Evolutionary conservation across 805 yeast species (phyloP), one percentile per base, ranked within the genome.

Genomic region (Starmerella scarabaei): DNA sequence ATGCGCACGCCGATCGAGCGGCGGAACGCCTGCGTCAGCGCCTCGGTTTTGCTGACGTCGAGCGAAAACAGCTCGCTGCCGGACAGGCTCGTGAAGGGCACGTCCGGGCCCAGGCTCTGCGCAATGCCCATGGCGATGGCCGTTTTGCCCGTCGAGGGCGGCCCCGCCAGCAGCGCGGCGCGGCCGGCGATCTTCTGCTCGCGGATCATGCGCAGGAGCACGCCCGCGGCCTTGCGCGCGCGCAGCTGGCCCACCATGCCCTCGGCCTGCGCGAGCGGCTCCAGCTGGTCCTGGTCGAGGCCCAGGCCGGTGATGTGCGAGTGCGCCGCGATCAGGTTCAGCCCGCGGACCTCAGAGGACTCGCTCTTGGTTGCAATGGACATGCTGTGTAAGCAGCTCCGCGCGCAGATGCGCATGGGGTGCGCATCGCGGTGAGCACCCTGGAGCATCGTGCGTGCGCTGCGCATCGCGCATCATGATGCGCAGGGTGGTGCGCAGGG

Each of bases 101-200:
- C 96, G 47, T 77, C 84, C 12, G 65, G 54, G 24, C 81, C 81
- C 24, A 67, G 52, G 4, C 58, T 48, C 48, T 66, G 70, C 28
- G 67, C 51, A 33, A 64, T 68, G 15, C 96, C 98, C 80, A 85
- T 80, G 12, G 99, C 98, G 53, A 91, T 73, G 29, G 99, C 99
- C 3, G 99, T 91, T 61, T 91, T 91, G 62, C 99, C 99, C 0
- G 98, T 91, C 12, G 94, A 83, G 21, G 98, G 98, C 9, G 97
- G 97, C 30, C 99, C 99, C 0, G 98, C 97, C 45, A 91, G 70
- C 47, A 91, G 64, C 17, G 86, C 91, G 1, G 97, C 96, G 51
- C 96, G 74, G 21, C 99, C 99, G 18, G 97, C 95, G 62, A 91
- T 88, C 50, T 82, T 76, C 37, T 95, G 94, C 26, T 81, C 85